Base-by-base conservation (phyloP, 352 stramenopile genomes). In the Globisporangium carolinianum region DNA sequence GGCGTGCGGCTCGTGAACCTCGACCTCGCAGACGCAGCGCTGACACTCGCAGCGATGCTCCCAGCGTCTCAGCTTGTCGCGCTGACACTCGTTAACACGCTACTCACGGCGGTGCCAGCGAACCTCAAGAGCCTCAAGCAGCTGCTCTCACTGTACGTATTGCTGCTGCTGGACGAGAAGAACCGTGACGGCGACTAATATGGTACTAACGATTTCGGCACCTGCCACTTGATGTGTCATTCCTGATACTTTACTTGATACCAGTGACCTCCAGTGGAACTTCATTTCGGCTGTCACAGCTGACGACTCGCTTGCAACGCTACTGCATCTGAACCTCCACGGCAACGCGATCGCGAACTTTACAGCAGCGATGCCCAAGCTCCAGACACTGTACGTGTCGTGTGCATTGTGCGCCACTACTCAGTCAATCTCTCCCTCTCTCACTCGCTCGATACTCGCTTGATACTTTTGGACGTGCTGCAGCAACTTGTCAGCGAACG, bases 401-500 rank as follows among this genome's bases (percentile, higher is more conserved):
- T 24, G 24, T 24, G 24, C 24, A 24, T 24, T 24, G 1, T 24
- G 24, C 24, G 24, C 24, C 24, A 24, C 24, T 24, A 24, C 24
- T 24, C 24, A 24, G 24, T 24, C 24, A 24, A 24, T 69, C 47
- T 50, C 45, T 17, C 47, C 7, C 47, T 51, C 47, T 5, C 47
- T 51, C 47, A 2, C 17, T 54, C 51, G 49, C 48, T 53, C 15
- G 24, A 24, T 24, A 39, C 55, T 47, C 35, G 49, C 5, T 18
- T 10, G 2, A 43, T 14, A 15, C 38, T 51, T 51, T 45, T 32
- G 6, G 3, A 32, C 49, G 53, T 24, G 24, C 24, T 24, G 39
- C 47, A 87, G 77, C 39, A 72, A 88, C 53, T 43, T 90, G 49
- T 75, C 65, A 6, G 49, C 61, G 57, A 90, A 90, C 59, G 61